Base-by-base conservation (phyloP, 257 asterid genomes). In the Lycium ferocissimum region DNA sequence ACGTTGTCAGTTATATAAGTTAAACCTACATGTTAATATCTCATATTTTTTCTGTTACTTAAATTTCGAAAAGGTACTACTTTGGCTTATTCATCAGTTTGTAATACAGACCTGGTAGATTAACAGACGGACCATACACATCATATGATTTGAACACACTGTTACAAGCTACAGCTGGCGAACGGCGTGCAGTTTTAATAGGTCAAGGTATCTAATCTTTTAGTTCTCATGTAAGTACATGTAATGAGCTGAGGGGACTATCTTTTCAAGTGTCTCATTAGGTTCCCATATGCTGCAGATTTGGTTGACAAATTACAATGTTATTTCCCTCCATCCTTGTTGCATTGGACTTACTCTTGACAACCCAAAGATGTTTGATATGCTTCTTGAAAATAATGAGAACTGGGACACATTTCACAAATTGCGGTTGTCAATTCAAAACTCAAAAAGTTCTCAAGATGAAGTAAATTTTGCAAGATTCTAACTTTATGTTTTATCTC, bases 101-200 rank as follows among this genome's bases (percentile, higher is more conserved):
- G 62, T 56, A 80, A 38, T 53, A 71, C 94, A 94, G 99, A 85
- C 84, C 99, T 45, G 98, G 99, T 45, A 91, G 99, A 85, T 89
- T 96, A 89, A 96, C 99, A 20, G 99, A 94, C 63, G 99, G 99
- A 63, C 99, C 98, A 61, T 96, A 96, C 91, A 96, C 99, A 54
- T 96, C 99, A 15, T 96, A 96, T 85, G 97, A 93, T 92, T 97
- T 94, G 57, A 96, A 96, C 79, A 96, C 98, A 56, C 90, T 96
- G 61, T 95, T 94, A 88, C 91, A 96, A 92, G 97, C 99, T 66
- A 94, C 99, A 59, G 95, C 98, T 86, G 99, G 99, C n/a, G 97
- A 96, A 89, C 95, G 98, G 37, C 97, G 98, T 51, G 98, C 99
- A 80, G 98, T 96, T 85, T 79, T 94, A 81, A 85, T 96, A 78